These are phyloP conservation scores for Chenopodium suecicum DNA, from an alignment of 148 eudicot genomes.

Conservation along the genomic window DNA sequence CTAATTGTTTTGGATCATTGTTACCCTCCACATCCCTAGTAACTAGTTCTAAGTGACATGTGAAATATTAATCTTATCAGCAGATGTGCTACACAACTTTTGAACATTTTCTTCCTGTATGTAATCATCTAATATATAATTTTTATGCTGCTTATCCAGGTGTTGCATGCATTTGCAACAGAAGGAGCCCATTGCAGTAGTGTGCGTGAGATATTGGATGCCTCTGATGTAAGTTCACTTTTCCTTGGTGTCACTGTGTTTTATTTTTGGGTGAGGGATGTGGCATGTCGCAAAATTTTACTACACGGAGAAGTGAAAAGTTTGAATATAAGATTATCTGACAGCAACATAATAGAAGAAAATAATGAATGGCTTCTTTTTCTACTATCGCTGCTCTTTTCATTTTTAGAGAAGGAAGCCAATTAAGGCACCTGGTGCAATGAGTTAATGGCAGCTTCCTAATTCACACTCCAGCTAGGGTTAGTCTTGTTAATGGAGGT, in stretches of 20 bases:
- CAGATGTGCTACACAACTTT: background rate
- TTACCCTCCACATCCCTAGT: background rate
- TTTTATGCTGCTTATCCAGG: conserved; percentile 46
- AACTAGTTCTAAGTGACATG: background rate
- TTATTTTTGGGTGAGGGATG: background rate
- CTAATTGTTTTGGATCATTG: too few relatives aligned
- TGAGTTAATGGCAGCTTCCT: too few relatives aligned
- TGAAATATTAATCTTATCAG: background rate
- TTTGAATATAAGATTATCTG: background rate
- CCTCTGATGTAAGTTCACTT: conserved; percentile 72
- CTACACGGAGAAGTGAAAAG: background rate
- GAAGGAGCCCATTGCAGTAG: conserved; percentile 93
- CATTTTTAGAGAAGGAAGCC: too few relatives aligned
- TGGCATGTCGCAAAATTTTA: background rate
- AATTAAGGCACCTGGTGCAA: too few relatives aligned
- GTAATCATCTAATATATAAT: background rate
- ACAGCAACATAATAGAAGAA: background rate
- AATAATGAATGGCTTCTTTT: too few relatives aligned
- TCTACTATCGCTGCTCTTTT: too few relatives aligned
- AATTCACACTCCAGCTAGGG: too few relatives aligned
- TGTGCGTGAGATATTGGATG: conserved; percentile 84
- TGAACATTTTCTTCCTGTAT: background rate
- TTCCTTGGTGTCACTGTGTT: background rate
- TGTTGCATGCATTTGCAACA: conserved; percentile 94
- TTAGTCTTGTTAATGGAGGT: too few relatives aligned